These are phyloP conservation scores for Penicillium sp. DNA, from an alignment of 2,329 filamentous ascomycete genomes.

Conservation along the genomic window DNA sequence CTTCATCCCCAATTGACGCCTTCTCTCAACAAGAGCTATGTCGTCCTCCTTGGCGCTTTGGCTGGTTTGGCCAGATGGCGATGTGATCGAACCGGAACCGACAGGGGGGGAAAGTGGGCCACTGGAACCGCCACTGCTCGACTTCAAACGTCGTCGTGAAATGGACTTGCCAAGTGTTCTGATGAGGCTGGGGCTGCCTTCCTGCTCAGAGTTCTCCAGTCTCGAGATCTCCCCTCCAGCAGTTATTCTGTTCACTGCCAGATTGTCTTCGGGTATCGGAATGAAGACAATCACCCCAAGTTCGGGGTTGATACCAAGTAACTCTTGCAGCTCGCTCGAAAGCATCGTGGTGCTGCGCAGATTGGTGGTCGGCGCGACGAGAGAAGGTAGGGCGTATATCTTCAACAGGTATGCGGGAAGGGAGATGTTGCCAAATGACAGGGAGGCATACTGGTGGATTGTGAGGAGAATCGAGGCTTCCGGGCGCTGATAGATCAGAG, in stretches of 20 bases:
- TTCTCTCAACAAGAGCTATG: conserved; percentile 17
- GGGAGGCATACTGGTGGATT: conserved; percentile 74
- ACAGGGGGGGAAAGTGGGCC: conserved; percentile 16
- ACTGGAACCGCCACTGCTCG: conserved; percentile 31
- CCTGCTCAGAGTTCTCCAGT: conserved; percentile 51
- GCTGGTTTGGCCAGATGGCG: neutral
- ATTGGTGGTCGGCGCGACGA: conserved; percentile 75
- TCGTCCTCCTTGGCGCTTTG: neutral
- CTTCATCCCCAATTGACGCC: conserved; percentile 16
- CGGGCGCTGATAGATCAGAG: conserved; percentile 74
- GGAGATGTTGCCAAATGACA: conserved; percentile 75
- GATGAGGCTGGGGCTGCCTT: conserved; percentile 46
- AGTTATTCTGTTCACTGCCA: conserved; percentile 73
- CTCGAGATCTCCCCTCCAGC: conserved; percentile 70
- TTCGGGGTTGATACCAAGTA: conserved; percentile 66
- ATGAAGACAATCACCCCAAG: conserved; percentile 76
- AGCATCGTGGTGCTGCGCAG: conserved; percentile 79
- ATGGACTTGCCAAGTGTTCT: conserved; percentile 32
- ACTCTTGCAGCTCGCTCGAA: conserved; percentile 73
- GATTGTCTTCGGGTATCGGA: conserved; percentile 70
- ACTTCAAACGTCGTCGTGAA: conserved; percentile 40
- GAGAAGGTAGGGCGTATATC: conserved; percentile 69
- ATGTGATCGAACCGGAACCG: neutral
- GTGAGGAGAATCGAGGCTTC: conserved; percentile 75
- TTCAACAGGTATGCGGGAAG: conserved; percentile 80